Percentiles rank a stretch among this genome's conserved stretches.
These are phyloP conservation scores for Gardenia jasminoides DNA, from an alignment of 257 asterid species.

Conservation along the genomic window DNA sequence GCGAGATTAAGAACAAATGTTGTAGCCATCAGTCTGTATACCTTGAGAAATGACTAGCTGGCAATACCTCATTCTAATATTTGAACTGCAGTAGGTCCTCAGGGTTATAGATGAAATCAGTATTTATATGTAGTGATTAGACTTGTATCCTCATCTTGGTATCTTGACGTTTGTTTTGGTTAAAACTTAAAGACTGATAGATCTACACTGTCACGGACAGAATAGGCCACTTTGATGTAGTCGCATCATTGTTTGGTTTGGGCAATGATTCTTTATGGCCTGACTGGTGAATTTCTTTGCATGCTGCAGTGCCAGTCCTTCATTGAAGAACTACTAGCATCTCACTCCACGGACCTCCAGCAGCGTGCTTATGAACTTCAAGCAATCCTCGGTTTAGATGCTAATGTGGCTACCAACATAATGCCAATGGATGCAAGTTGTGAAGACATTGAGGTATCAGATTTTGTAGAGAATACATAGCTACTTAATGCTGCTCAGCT, in stretches of 20 bases:
- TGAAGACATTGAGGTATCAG: slow-evolving; percentile 75
- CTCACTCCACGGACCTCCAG: slow-evolving; percentile 93
- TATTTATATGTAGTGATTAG: neutral
- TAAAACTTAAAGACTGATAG: neutral
- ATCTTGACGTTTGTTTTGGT: neutral
- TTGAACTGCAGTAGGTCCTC: neutral
- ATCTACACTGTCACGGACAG: neutral
- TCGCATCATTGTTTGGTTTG: neutral
- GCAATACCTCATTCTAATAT: neutral
- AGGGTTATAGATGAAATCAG: neutral
- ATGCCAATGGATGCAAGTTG: slow-evolving; percentile 88
- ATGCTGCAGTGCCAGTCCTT: slow-evolving; percentile 81
- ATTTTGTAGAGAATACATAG: neutral
- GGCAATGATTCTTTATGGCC: too few species aligned
- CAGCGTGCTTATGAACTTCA: slow-evolving; percentile 98
- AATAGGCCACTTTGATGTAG: neutral
- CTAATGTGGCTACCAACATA: slow-evolving; percentile 57
- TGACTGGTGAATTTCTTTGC: slow-evolving; percentile 24
- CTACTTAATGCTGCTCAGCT: slow-evolving; percentile 5
- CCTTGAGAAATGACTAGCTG: neutral
- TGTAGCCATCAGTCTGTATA: neutral
- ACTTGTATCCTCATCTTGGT: neutral
- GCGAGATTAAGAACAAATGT: neutral
- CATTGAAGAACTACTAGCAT: slow-evolving; percentile 80
- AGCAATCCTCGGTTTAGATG: slow-evolving; percentile 70